These are phyloP conservation scores for Laetiporus sulphureus DNA, from an alignment of 1,284 basidiomycete genomes.

Conservation along the genomic window DNA sequence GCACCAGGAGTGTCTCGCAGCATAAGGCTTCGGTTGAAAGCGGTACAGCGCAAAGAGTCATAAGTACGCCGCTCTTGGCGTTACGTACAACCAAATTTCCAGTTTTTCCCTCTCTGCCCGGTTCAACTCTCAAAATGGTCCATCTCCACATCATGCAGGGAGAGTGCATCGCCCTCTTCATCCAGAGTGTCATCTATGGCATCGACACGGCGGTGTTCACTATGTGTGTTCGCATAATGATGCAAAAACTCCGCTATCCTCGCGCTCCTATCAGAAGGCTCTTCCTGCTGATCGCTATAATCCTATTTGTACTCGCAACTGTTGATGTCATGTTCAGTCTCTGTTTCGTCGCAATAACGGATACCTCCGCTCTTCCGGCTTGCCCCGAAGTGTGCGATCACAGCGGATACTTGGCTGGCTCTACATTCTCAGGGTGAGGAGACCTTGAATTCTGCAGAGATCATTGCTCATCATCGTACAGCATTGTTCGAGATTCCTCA, in stretches of 20 bases:
- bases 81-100: neutral
- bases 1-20: no score
- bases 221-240: neutral
- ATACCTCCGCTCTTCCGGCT: neutral
- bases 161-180: conserved; percentile 1
- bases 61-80: neutral
- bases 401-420: neutral
- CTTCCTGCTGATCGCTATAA: neutral
- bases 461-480: neutral
- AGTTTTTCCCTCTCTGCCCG: neutral
- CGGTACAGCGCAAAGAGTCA: no score
- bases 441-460: neutral
- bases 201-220: conserved; percentile 1
- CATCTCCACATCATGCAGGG: conserved; percentile 1
- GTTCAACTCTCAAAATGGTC: neutral
- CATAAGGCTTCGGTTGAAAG: no score
- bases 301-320: neutral
- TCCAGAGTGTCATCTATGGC: conserved; percentile 4
- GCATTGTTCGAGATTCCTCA: neutral
- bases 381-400: neutral
- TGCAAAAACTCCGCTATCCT: neutral
- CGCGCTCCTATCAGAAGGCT: neutral
- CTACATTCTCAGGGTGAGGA: neutral
- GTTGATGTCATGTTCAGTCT: neutral
- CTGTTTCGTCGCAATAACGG: neutral